Conservation (phyloP, 805 yeast species). For the Debaryomyces tyrocola region DNA sequence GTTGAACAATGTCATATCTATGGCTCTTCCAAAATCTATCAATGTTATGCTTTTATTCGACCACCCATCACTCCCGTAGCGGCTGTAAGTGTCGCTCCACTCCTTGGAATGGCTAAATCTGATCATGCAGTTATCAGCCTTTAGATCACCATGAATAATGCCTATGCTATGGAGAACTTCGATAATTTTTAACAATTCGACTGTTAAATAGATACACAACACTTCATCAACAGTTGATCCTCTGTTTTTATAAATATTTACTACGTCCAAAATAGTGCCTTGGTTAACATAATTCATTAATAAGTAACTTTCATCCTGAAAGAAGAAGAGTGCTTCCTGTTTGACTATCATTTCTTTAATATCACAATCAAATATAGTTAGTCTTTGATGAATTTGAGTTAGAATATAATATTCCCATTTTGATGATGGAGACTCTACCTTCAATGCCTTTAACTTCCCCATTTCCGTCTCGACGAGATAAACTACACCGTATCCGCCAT, state of each 20-base stretch:
- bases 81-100: slow-evolving; percentile 22
- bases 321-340: slow-evolving; percentile 54
- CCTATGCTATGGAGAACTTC: slow-evolving; percentile 63
- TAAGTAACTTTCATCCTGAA: slow-evolving; percentile 67
- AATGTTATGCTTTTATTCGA: slow-evolving; percentile 53
- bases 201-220: slow-evolving; percentile 59
- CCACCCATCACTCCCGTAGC: slow-evolving; percentile 48
- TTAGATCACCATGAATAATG: slow-evolving; percentile 81
- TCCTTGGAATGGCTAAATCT: slow-evolving; percentile 36
- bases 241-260: slow-evolving; percentile 45
- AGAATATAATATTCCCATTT: slow-evolving; percentile 83
- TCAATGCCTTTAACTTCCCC: slow-evolving; percentile 63
- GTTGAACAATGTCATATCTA: slow-evolving; percentile 63
- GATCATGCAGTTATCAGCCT: slow-evolving; percentile 85
- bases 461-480: slow-evolving; percentile 62
- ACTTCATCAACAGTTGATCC: slow-evolving; percentile 52
- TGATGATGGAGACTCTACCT: slow-evolving; percentile 67
- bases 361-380: slow-evolving; percentile 9
- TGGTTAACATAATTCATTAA: slow-evolving; percentile 63
- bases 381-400: slow-evolving; percentile 51
- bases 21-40: slow-evolving; percentile 81
- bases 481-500: slow-evolving; percentile 80
- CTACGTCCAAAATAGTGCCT: slow-evolving; percentile 73
- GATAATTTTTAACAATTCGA: slow-evolving; percentile 61
- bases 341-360: slow-evolving; percentile 43